Evolutionary conservation across 2,329 filamentous ascomycete species (phyloP), one percentile per base, ranked within the genome.

Genomic region (Penicillium sp.): DNA sequence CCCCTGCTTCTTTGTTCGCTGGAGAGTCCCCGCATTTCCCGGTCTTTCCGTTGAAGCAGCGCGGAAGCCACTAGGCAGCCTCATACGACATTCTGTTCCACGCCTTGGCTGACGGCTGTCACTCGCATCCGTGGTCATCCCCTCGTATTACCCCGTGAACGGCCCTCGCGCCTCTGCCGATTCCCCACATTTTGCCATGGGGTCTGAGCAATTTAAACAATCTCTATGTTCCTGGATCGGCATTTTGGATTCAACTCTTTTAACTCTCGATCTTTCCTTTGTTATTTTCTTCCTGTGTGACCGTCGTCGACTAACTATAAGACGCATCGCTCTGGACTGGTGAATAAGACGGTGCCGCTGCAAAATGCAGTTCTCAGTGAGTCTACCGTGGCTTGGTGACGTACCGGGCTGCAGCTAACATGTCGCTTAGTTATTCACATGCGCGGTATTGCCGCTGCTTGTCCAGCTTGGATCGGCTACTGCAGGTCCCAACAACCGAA

Each of bases 291-390:
- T 31, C 14, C 16, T 24, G 13, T 14, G 7, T 34, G 31, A 34
- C 9, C 31, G 6, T 11, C 8, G 24, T 27, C 4, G 24, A 27
- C 8, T 6, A 27, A 5, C 24, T 6, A 27, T 5, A 27, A 2
- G 10, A 18, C 31, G 34, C 39, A 57, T 27, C 18, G 27, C 43
- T n/a, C 18, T 24, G 16, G 46, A 34, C 21, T 47, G 49, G 48
- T 42, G 18, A 45, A 40, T 22, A 27, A 13, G 7, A 16, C 46
- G 47, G 54, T 43, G 40, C 47, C 14, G 44, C 48, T 48, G 54
- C 55, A 59, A 47, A 10, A 65, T 64, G 62, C 60, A 57, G 45
- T 46, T 60, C 40, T 60, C 61, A 29, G 62, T 64, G 29, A 59
- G 61, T 52, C 32, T 13, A 1, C 18, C 9, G 11, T 10, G 1